Base-by-base conservation (phyloP, 371 early-diverging fungal species). In the Rhizopus arrhizus region DNA sequence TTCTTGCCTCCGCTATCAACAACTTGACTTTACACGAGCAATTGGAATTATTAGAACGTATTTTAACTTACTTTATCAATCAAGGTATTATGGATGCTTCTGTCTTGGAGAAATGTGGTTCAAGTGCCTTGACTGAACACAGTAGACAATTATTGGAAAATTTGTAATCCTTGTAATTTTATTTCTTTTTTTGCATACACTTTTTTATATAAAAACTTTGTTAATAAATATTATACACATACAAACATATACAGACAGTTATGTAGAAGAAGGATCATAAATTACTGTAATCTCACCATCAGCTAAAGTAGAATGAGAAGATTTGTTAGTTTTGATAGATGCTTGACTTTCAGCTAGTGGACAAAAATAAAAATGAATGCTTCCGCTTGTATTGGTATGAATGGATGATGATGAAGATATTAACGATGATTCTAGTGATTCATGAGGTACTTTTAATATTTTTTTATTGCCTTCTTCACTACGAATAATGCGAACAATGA, bases 51-150 rank as follows among this genome's bases (percentile, higher is more conserved):
- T 69, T 83, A 57, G 81, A 81, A 35, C 76, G 79, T 38, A 52
- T 88, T 60, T 74, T 79, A 50, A 83, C 77, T 22, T 88, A 87
- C 57, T 62, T 88, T 36, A 70, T 72, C 9, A 86, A 84, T 50
- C 88, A 88, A 70, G 82, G 80, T 33, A 51, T 86, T 8, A 64
- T 88, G 52, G 75, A 80, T 35, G 54, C 78, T 15, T 56, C 57
- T 13, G 75, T 73, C 5, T 54, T 80, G 4, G 72, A 75, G 29
- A 59, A 68, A 38, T 80, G 77, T 60, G 74, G 74, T 29, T 53
- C 68, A 33, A 64, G 56, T 32, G 70, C 70, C 4, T 61, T 77
- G 29, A 70, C 70, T 6, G 67, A 69, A 48, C 56, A 48, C 31
- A 64, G 65, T 38, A 59, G 57, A 32, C 57, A 57, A 33, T 42